Evolutionary conservation across 2,329 filamentous ascomycete species (phyloP).

Genomic region (Ophiocordyceps unilateralis): DNA sequence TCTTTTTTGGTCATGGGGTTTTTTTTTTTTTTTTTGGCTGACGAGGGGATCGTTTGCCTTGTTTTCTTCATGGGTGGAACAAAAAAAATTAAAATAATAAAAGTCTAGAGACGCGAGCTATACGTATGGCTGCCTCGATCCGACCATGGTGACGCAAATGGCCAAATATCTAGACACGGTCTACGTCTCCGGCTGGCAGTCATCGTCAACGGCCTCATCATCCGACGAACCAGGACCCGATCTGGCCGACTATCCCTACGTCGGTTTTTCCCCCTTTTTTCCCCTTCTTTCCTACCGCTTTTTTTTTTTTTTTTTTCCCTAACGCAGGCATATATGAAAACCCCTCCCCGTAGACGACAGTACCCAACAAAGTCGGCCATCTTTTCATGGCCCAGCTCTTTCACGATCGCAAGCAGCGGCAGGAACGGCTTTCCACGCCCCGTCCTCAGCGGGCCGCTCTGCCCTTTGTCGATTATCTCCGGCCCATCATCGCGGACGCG

Average conservation of each 20-base stretch:
- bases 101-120: conserved; percentile 77
- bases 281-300: too few species aligned
- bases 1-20: not conserved
- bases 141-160: conserved; percentile 98
- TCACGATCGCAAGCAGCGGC: conserved; percentile 97
- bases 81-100: too few species aligned
- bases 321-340: conserved; percentile 1
- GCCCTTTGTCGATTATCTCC: conserved; percentile 78
- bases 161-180: conserved; percentile 97
- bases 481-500: conserved; percentile 90
- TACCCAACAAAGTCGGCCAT: conserved; percentile 95
- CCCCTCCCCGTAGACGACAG: conserved; percentile 52
- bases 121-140: conserved; percentile 94
- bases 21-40: not conserved
- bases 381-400: conserved; percentile 98
- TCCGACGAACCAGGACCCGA: conserved; percentile 94
- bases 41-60: too few species aligned
- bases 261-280: conserved; percentile 26
- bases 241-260: conserved; percentile 92
- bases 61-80: too few species aligned
- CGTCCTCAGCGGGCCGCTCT: conserved; percentile 55
- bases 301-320: not conserved
- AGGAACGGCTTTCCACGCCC: conserved; percentile 70
- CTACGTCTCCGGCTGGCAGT: conserved; percentile 98
- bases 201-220: conserved; percentile 84